Conservation (phyloP, 148 eudicot species). For the Polygonum maritimum region DNA sequence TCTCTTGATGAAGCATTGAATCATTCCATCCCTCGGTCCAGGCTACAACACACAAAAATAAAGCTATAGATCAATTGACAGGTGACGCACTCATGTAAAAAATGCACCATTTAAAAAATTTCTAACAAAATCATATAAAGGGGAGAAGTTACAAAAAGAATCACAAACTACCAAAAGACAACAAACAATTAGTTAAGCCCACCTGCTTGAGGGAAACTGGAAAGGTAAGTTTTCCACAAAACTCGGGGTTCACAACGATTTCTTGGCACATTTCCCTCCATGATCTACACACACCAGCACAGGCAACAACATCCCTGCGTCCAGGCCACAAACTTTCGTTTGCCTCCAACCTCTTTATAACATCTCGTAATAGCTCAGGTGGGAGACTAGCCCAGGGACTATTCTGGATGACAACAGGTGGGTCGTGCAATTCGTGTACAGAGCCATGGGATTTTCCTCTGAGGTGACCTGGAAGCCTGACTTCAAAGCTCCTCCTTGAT, state of each 20-base stretch:
- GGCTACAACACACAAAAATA: slow-evolving; percentile 41
- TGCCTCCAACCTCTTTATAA: slow-evolving; percentile 78
- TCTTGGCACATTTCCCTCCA: slow-evolving; percentile 94
- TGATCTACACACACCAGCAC: slow-evolving; percentile 83
- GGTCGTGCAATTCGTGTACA: slow-evolving; percentile 69
- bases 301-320: slow-evolving; percentile 77
- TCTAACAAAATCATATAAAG: neutral
- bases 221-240: slow-evolving; percentile 75
- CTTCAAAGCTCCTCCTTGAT: slow-evolving; percentile 75
- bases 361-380: slow-evolving; percentile 74
- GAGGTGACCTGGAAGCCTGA: slow-evolving; percentile 48
- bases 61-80: neutral
- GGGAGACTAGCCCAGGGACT: slow-evolving; percentile 93
- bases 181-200: neutral
- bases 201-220: slow-evolving; percentile 94
- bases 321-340: slow-evolving; percentile 82
- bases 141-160: neutral
- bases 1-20: slow-evolving; percentile 84
- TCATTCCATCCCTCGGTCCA: slow-evolving; percentile 74
- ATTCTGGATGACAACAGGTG: slow-evolving; percentile 48
- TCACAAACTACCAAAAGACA: neutral
- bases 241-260: slow-evolving; percentile 63
- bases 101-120: neutral
- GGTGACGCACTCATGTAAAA: neutral
- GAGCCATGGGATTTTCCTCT: slow-evolving; percentile 81